Conservation (phyloP, 139 green algal species). For the Picochlorum sp. region DNA sequence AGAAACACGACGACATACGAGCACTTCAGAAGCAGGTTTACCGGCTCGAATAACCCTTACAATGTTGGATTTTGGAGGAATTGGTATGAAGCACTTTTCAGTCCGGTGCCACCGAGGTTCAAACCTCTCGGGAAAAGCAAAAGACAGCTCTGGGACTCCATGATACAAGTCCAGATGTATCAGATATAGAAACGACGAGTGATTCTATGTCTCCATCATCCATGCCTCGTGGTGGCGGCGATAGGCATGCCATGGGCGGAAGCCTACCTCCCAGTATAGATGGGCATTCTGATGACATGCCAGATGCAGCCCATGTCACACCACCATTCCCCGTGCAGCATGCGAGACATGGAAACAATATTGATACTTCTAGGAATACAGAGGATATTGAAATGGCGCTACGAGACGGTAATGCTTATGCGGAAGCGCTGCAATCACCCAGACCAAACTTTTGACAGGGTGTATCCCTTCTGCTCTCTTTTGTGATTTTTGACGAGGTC, state of each 20-base stretch:
- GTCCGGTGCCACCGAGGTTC: slow-evolving; percentile 14
- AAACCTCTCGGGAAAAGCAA: slow-evolving; percentile 6
- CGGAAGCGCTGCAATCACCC: too few relatives aligned
- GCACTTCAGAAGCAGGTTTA: slow-evolving; percentile 72
- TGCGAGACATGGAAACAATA: too few relatives aligned
- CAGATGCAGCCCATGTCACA: too few relatives aligned
- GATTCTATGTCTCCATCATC: too few relatives aligned
- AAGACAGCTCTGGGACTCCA: not conserved
- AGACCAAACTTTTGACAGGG: too few relatives aligned
- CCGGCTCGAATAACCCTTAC: slow-evolving; percentile 32
- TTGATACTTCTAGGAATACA: too few relatives aligned
- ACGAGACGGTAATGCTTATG: too few relatives aligned
- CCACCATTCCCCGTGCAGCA: too few relatives aligned
- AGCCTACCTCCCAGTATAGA: not conserved
- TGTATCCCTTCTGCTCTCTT: too few relatives aligned
- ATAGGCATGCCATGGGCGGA: not conserved
- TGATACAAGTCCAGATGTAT: not conserved
- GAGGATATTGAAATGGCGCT: too few relatives aligned
- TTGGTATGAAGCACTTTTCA: slow-evolving; percentile 27
- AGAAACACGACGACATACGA: slow-evolving; percentile 97
- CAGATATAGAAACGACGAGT: slow-evolving; percentile 1
- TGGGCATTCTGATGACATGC: not conserved
- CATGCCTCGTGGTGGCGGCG: too few relatives aligned
- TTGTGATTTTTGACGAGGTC: too few relatives aligned
- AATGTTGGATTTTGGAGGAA: slow-evolving; percentile 17